Conservation (phyloP, 2,329 filamentous ascomycete species). For the Coniochaeta sp. region DNA sequence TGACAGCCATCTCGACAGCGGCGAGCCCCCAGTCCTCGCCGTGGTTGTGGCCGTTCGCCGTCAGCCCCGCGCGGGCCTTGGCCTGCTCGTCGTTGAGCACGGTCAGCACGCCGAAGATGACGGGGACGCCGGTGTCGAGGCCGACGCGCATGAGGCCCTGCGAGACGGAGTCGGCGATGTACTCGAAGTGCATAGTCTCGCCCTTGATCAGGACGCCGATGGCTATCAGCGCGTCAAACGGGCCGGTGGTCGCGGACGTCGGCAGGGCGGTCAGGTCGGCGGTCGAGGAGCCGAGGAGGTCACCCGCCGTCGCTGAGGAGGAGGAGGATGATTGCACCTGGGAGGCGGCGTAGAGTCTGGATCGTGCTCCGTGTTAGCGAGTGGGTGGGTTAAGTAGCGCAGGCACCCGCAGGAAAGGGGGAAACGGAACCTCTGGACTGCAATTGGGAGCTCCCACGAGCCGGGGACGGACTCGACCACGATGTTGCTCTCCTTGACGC, state of each 20-base stretch:
- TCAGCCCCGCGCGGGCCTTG: conserved; percentile 71
- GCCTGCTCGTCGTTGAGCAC: conserved; percentile 86
- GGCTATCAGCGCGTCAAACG: conserved; percentile 91
- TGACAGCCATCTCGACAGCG: conserved; percentile 87
- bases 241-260: conserved; percentile 35
- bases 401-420: background rate
- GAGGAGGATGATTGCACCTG: conserved; percentile 71
- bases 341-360: conserved; percentile 74
- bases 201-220: conserved; percentile 97
- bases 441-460: conserved; percentile 89
- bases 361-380: background rate
- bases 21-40: conserved; percentile 94
- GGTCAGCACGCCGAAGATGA: conserved; percentile 89
- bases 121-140: conserved; percentile 79
- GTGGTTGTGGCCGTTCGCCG: conserved; percentile 72
- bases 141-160: conserved; percentile 93
- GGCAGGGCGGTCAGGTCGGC: conserved; percentile 52
- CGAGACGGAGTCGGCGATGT: conserved; percentile 86
- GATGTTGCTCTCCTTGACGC: conserved; percentile 84
- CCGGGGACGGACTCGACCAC: conserved; percentile 85
- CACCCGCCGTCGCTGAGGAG: conserved; percentile 58
- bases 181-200: conserved; percentile 99
- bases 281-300: conserved; percentile 64
- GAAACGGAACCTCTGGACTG: conserved; percentile 63
- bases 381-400: background rate